Evolutionary conservation across 140 eudicot species (phyloP).

Genomic region (Erigeron philadelphicus): DNA sequence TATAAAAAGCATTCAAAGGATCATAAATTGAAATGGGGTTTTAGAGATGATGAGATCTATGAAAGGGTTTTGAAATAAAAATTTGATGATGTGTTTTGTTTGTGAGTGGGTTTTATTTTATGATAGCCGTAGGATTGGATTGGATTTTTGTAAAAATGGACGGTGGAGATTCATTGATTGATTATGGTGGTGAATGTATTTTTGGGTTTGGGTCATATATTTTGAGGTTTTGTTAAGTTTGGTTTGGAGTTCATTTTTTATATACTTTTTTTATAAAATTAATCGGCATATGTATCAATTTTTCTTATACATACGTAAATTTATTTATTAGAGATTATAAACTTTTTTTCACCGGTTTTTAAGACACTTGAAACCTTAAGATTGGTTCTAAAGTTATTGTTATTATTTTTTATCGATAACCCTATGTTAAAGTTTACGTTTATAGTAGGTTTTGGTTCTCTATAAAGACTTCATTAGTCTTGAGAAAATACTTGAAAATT

Average conservation of each 20-base stretch:
- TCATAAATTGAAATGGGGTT: not conserved
- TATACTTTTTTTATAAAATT: too few relatives aligned
- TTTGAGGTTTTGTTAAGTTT: not conserved
- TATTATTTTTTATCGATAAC: too few relatives aligned
- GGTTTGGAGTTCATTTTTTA: not conserved
- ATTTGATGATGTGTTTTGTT: conserved; percentile 9
- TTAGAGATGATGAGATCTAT: conserved; percentile 12
- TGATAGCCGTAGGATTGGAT: conserved; percentile 23
- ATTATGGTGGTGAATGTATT: conserved; percentile 23
- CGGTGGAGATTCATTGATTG: conserved; percentile 12
- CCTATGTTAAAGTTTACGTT: too few relatives aligned
- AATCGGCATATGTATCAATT: too few relatives aligned
- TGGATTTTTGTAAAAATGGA: not conserved
- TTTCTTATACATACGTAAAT: too few relatives aligned
- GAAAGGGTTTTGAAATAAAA: not conserved
- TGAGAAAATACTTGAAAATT: too few relatives aligned
- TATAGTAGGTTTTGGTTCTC: too few relatives aligned
- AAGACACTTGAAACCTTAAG: too few relatives aligned
- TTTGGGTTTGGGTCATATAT: conserved; percentile 17
- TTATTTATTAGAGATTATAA: too few relatives aligned
- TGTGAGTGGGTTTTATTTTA: conserved; percentile 23
- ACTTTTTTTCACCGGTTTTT: too few relatives aligned
- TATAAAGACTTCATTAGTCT: too few relatives aligned
- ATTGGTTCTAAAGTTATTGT: too few relatives aligned
- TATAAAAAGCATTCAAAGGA: conserved; percentile 19